phyloP scores from a whole-genome alignment of 1,139 yeast species.

The Yamadazyma buinensis region DNA sequence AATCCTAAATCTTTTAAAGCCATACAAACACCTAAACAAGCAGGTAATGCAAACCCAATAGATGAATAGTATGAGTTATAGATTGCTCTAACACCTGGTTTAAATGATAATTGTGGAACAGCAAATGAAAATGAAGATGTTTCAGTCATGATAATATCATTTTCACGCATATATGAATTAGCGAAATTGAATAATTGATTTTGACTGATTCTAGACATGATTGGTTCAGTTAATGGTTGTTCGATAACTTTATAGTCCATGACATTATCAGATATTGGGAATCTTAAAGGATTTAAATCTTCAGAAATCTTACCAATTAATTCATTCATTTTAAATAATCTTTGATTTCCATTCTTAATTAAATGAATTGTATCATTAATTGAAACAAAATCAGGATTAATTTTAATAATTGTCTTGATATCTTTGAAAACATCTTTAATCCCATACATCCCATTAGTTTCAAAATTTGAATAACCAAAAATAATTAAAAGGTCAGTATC shows the following conservation, averaged over 20 bases:
- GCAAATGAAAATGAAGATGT: slow-evolving; percentile 79
- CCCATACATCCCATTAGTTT: slow-evolving; percentile 45
- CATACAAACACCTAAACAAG: slow-evolving; percentile 72
- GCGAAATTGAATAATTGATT: slow-evolving; percentile 28
- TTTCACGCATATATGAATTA: slow-evolving; percentile 42
- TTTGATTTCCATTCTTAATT: slow-evolving; percentile 20
- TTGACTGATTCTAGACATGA: slow-evolving; percentile 20
- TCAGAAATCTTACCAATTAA: slow-evolving; percentile 15
- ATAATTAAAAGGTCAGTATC: slow-evolving; percentile 47
- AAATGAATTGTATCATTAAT: slow-evolving; percentile 22
- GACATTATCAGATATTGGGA: slow-evolving; percentile 14
- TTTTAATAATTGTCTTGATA: slow-evolving; percentile 22
- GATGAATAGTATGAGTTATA: slow-evolving; percentile 76
- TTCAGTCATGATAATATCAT: slow-evolving; percentile 69
- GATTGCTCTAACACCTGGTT: slow-evolving; percentile 46
- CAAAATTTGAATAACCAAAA: slow-evolving; percentile 51
- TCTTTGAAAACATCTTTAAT: slow-evolving; percentile 16
- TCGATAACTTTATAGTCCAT: slow-evolving; percentile 6
- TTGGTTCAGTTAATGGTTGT: not conserved
- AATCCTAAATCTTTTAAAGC: slow-evolving; percentile 56
- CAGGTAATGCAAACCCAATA: slow-evolving; percentile 84
- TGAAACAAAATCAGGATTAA: slow-evolving; percentile 34
- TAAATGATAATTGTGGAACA: slow-evolving; percentile 58
- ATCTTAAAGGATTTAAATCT: slow-evolving; percentile 11
- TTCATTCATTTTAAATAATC: slow-evolving; percentile 21